Evolutionary conservation across 1,139 yeast species (phyloP).

Genomic region (Nadsonia starkeyi-henricii): DNA sequence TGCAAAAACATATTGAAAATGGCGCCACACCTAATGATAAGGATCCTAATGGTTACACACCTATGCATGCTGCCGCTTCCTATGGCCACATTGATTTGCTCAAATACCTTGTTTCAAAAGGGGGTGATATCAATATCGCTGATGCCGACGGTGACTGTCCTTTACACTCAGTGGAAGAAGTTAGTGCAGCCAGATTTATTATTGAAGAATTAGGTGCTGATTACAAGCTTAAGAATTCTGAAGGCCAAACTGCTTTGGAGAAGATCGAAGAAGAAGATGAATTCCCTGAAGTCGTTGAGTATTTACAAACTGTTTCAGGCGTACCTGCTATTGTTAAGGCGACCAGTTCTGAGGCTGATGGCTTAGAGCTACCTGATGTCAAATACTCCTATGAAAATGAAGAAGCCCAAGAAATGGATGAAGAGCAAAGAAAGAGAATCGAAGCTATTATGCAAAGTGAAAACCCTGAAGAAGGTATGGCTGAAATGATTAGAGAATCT

Average conservation of each 20-base stretch:
- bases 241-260: constrained; percentile 52
- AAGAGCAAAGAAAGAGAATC: constrained; percentile 47
- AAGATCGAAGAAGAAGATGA: constrained; percentile 76
- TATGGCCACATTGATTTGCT: constrained; percentile 70
- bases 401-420: constrained; percentile 26
- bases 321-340: constrained; percentile 7
- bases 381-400: constrained; percentile 14
- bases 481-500: constrained; percentile 50
- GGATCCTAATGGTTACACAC: constrained; percentile 90
- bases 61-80: constrained; percentile 93
- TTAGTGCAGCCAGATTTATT: constrained; percentile 46
- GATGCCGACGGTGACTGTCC: constrained; percentile 95
- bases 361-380: constrained; percentile 9
- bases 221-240: constrained; percentile 45
- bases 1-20: constrained; percentile 38
- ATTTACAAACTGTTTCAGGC: constrained; percentile 34
- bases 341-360: constrained; percentile 4
- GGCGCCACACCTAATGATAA: constrained; percentile 55
- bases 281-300: constrained; percentile 60
- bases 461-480: constrained; percentile 63
- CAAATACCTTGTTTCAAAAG: constrained; percentile 38
- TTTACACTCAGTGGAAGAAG: constrained; percentile 74
- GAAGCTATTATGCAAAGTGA: constrained; percentile 65
- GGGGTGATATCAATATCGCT: constrained; percentile 70
- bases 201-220: constrained; percentile 59